Percentiles rank a stretch among this genome's conserved stretches.
These are phyloP conservation scores for Ramaria sp. DNA, from an alignment of 768 basidiomycete species.

Conservation along the genomic window DNA sequence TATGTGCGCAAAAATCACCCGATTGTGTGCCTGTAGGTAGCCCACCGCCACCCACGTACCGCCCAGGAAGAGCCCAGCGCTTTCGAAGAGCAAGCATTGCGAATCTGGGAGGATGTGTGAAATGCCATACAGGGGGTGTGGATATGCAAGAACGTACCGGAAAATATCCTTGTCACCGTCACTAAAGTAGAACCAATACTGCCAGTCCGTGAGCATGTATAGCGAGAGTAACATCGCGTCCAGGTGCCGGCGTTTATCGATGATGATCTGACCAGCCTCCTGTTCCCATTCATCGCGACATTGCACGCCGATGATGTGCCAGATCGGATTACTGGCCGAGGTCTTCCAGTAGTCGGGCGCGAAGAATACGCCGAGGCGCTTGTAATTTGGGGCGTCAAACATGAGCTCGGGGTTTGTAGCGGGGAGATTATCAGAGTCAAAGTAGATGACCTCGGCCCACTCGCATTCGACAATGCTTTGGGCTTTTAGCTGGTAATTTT, in stretches of 20 bases:
- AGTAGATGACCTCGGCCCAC: constrained; percentile 27
- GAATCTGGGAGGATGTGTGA: constrained; percentile 17
- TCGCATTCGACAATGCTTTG: constrained; percentile 18
- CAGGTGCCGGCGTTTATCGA: constrained; percentile 28
- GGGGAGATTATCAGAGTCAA: constrained; percentile 23
- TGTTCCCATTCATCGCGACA: constrained; percentile 33
- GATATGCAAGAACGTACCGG: constrained; percentile 11
- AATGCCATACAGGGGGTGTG: neutral
- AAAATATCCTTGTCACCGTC: constrained; percentile 31
- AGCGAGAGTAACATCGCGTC: constrained; percentile 21
- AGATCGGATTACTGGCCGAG: constrained; percentile 19
- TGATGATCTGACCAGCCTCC: constrained; percentile 32
- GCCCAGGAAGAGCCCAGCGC: constrained; percentile 32
- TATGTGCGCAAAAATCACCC: constrained; percentile 17
- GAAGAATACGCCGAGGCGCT: constrained; percentile 22
- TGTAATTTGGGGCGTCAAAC: constrained; percentile 27
- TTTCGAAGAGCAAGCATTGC: constrained; percentile 29
- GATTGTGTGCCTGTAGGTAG: constrained; percentile 21
- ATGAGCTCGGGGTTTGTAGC: constrained; percentile 23
- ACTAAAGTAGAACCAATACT: constrained; percentile 28
- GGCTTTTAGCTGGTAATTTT: constrained; percentile 25
- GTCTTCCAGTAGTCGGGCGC: constrained; percentile 33
- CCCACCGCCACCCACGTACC: constrained; percentile 26
- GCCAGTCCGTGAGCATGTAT: constrained; percentile 21
- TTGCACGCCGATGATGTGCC: constrained; percentile 28